Evolutionary conservation across 495 filamentous ascomycete species (phyloP).

Genomic region (Penicillium herquei): DNA sequence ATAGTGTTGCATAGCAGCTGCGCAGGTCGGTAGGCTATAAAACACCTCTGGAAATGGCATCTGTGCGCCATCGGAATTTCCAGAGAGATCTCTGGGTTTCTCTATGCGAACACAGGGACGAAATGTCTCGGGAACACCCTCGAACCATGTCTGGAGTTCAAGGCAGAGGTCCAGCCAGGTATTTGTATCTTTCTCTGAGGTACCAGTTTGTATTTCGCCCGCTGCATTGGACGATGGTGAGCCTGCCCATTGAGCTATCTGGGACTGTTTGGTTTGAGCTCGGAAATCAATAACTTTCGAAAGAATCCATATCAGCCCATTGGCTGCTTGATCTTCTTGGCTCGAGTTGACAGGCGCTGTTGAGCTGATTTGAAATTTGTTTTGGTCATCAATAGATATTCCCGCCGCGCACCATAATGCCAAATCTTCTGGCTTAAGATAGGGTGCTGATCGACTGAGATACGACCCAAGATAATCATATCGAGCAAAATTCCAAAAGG

Average conservation of each 20-base stretch:
- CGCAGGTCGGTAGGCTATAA: conserved; percentile 33
- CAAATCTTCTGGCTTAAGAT: conserved; percentile 31
- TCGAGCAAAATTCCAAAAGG: conserved; percentile 44
- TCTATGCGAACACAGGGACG: conserved; percentile 39
- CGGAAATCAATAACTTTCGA: conserved; percentile 42
- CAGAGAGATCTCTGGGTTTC: conserved; percentile 31
- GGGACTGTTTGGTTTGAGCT: conserved; percentile 32
- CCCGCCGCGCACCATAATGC: conserved; percentile 38
- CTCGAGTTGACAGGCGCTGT: conserved; percentile 1
- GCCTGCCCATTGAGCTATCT: conserved; percentile 36
- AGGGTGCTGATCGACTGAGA: conserved; percentile 32
- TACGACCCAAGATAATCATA: conserved; percentile 42
- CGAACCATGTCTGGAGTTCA: conserved; percentile 43
- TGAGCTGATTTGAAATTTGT: conserved; percentile 16
- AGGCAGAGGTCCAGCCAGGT: conserved; percentile 40
- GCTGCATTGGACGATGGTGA: conserved; percentile 15
- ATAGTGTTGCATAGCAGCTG: conserved; percentile 41
- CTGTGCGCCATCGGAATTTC: conserved; percentile 14
- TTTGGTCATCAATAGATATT: conserved; percentile 30
- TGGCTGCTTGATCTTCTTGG: conserved; percentile 36
- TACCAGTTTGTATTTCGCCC: not conserved
- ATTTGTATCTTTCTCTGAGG: conserved; percentile 20
- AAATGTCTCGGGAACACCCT: conserved; percentile 41
- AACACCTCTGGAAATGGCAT: conserved; percentile 42
- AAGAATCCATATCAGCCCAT: conserved; percentile 36